phyloP scores from a whole-genome alignment of 2,329 filamentous ascomycete species.

The Sclerotinia minor region DNA sequence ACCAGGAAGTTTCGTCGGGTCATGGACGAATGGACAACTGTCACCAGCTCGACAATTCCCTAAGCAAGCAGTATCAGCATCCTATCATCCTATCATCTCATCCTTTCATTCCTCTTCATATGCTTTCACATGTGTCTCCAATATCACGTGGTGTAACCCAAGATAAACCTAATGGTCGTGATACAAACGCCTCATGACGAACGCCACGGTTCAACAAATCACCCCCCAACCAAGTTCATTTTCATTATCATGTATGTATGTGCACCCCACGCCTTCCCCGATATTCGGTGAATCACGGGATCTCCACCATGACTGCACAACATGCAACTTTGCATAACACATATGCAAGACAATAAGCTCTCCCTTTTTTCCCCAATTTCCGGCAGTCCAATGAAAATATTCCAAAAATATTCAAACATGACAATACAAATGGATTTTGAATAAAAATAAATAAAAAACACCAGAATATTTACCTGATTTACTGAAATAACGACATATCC shows the following conservation, averaged over 20 bases:
- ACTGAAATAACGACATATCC: slow-evolving; percentile 40
- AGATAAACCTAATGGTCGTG: slow-evolving; percentile 19
- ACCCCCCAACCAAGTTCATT: slow-evolving; percentile 16
- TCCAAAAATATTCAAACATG: slow-evolving; percentile 18
- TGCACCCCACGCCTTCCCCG: slow-evolving; percentile 25
- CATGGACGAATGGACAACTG: slow-evolving; percentile 53
- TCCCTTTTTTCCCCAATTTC: slow-evolving; percentile 16
- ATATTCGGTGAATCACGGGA: slow-evolving; percentile 38
- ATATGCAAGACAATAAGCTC: slow-evolving; percentile 31
- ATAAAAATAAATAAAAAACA: slow-evolving; percentile 17
- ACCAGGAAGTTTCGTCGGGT: slow-evolving; percentile 38
- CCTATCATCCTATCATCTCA: slow-evolving; percentile 30
- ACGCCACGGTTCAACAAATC: slow-evolving; percentile 24
- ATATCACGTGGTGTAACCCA: slow-evolving; percentile 37
- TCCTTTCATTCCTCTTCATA: slow-evolving; percentile 27
- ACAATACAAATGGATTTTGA: not conserved
- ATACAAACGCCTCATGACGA: slow-evolving; percentile 30
- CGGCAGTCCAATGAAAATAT: slow-evolving; percentile 39
- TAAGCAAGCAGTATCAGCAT: slow-evolving; percentile 43
- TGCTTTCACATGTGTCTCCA: slow-evolving; percentile 25
- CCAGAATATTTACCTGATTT: slow-evolving; percentile 33
- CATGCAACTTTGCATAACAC: slow-evolving; percentile 30
- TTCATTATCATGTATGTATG: not conserved
- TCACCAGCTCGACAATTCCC: slow-evolving; percentile 51
- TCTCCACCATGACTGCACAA: slow-evolving; percentile 36